phyloP scores from a whole-genome alignment of 106 monocot genomes.

The Amphibolis antarctica region DNA sequence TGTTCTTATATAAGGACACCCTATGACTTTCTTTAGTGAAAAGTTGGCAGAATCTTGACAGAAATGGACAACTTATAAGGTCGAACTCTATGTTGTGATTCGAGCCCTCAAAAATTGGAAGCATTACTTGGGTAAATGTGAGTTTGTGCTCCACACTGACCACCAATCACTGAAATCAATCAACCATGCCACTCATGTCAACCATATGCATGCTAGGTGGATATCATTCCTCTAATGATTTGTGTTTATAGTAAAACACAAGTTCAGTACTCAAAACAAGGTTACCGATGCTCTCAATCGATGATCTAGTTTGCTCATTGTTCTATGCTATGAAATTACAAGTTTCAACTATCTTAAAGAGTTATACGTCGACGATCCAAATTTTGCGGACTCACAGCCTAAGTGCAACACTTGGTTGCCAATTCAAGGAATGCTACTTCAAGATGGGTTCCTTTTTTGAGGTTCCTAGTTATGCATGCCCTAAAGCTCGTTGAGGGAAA shows the following conservation, averaged over 20 bases:
- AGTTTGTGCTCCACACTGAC: not conserved
- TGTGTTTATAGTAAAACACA: not conserved
- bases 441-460: not conserved
- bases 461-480: not conserved
- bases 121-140: not conserved
- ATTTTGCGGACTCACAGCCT: not conserved
- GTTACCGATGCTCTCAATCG: not conserved
- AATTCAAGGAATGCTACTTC: not conserved
- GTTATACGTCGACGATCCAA: not conserved
- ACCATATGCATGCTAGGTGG: not conserved
- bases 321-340: not conserved
- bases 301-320: not conserved
- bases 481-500: not conserved
- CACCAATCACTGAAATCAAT: not conserved
- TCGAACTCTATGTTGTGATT: not conserved
- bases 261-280: not conserved
- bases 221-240: not conserved
- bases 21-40: not conserved
- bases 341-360: not conserved
- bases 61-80: not conserved
- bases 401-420: not conserved
- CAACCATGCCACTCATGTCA: not conserved
- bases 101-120: not conserved
- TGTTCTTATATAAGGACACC: not conserved
- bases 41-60: not conserved